phyloP scores from a whole-genome alignment of 768 basidiomycete genomes.

The Termitomyces sp. region DNA sequence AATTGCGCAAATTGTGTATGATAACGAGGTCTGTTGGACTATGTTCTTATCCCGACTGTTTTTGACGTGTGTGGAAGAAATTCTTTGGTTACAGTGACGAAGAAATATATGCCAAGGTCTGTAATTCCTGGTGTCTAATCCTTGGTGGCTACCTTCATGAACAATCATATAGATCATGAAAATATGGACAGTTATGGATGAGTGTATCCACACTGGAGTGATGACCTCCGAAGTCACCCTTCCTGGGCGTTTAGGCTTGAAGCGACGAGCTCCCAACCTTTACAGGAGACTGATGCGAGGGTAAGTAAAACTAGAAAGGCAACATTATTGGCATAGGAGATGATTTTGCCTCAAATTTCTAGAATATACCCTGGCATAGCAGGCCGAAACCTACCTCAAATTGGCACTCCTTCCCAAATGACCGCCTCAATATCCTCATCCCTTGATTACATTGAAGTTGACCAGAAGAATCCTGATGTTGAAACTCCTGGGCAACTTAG shows the following conservation, averaged over 20 bases:
- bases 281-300: slow-evolving; percentile 90
- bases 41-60: background rate
- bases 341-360: slow-evolving; percentile 21
- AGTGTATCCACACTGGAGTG: slow-evolving; percentile 84
- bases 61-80: slow-evolving; percentile 21
- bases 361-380: slow-evolving; percentile 41
- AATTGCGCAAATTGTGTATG: slow-evolving; percentile 89
- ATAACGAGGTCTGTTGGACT: slow-evolving; percentile 60
- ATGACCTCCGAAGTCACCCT: slow-evolving; percentile 72
- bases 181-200: slow-evolving; percentile 92
- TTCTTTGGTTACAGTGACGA: slow-evolving; percentile 72
- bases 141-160: background rate
- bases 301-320: slow-evolving; percentile 27
- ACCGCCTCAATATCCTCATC: slow-evolving; percentile 17
- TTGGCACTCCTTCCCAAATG: slow-evolving; percentile 22
- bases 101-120: slow-evolving; percentile 69
- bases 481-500: background rate
- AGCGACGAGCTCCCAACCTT: slow-evolving; percentile 81
- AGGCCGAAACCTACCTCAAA: slow-evolving; percentile 24
- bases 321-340: background rate
- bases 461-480: slow-evolving; percentile 4
- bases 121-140: slow-evolving; percentile 2
- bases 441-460: slow-evolving; percentile 11
- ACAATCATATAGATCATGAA: slow-evolving; percentile 43
- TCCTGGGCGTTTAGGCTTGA: slow-evolving; percentile 78